Conservation (phyloP, 1,284 basidiomycete species). For the Porogramme epimiltina region DNA sequence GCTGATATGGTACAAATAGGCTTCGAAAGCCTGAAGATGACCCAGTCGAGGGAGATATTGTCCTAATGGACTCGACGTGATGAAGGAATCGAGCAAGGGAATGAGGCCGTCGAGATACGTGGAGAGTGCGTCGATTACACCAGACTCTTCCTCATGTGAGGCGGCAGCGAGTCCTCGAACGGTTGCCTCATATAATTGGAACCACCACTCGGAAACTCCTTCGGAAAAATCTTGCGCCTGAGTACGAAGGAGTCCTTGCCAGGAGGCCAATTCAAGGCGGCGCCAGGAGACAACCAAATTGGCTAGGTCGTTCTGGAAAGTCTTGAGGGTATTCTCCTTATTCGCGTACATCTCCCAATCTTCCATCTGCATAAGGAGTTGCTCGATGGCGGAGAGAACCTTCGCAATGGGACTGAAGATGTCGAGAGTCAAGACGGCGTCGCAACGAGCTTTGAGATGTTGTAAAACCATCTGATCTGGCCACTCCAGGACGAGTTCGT, state of each 20-base stretch:
- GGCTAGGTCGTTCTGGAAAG: constrained; percentile 69
- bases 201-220: constrained; percentile 86
- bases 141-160: constrained; percentile 34
- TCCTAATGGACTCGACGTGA: constrained; percentile 80
- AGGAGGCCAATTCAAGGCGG: constrained; percentile 85
- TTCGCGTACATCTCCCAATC: constrained; percentile 98
- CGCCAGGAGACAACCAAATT: constrained; percentile 89
- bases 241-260: constrained; percentile 81
- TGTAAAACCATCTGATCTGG: constrained; percentile 97
- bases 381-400: constrained; percentile 84
- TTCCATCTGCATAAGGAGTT: constrained; percentile 85
- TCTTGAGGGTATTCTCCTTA: constrained; percentile 78
- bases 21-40: constrained; percentile 73
- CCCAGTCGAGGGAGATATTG: constrained; percentile 76
- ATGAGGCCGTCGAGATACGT: constrained; percentile 72
- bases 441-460: constrained; percentile 80
- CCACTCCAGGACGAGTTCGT: constrained; percentile 76
- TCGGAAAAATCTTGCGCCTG: constrained; percentile 65
- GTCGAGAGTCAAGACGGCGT: constrained; percentile 66
- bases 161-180: constrained; percentile 65
- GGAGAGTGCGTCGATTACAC: constrained; percentile 38
- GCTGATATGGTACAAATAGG: constrained; percentile 44
- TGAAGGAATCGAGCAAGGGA: constrained; percentile 82
- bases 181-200: constrained; percentile 84
- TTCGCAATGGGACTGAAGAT: constrained; percentile 81